These are phyloP conservation scores for Melampsora medusae DNA, from an alignment of 1,284 basidiomycete genomes.

Conservation along the genomic window DNA sequence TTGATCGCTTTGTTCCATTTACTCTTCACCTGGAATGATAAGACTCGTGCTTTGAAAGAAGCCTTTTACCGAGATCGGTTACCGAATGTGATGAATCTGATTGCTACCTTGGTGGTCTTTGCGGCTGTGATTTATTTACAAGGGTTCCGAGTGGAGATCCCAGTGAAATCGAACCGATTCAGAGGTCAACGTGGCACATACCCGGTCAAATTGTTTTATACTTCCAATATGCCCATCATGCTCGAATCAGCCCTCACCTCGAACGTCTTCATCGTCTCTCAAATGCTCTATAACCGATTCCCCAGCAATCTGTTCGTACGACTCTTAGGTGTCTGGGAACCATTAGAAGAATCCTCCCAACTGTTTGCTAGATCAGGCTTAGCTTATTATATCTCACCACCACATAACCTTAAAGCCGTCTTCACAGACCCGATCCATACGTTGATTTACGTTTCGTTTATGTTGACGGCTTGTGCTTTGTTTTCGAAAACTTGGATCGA, in stretches of 20 bases:
- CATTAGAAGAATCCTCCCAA: conserved; percentile 86
- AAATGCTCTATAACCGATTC: conserved; percentile 90
- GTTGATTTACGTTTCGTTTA: conserved; percentile 84
- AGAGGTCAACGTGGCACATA: conserved; percentile 90
- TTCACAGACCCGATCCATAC: conserved; percentile 92
- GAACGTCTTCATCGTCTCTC: conserved; percentile 93
- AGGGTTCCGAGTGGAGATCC: conserved; percentile 98
- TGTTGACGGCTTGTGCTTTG: conserved; percentile 87
- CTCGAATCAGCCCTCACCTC: conserved; percentile 88
- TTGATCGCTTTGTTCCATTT: conserved; percentile 95
- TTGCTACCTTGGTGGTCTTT: conserved; percentile 88
- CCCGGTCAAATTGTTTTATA: conserved; percentile 98
- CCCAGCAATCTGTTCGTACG: conserved; percentile 85
- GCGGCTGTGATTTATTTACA: conserved; percentile 96
- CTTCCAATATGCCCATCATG: conserved; percentile 99
- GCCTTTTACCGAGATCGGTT: conserved; percentile 97
- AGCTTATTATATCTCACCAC: conserved; percentile 96
- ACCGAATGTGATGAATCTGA: conserved; percentile 95
- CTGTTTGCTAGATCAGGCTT: conserved; percentile 84
- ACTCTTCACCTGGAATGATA: conserved; percentile 97
- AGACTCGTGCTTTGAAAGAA: conserved; percentile 91
- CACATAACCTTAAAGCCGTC: conserved; percentile 81
- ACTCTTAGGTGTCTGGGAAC: conserved; percentile 95
- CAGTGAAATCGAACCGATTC: conserved; percentile 94
- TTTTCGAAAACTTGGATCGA: conserved; percentile 99